Evolutionary conservation across 495 filamentous ascomycete species (phyloP), one percentile per base, ranked within the genome.

Genomic region (Penicillium bialowiezense): DNA sequence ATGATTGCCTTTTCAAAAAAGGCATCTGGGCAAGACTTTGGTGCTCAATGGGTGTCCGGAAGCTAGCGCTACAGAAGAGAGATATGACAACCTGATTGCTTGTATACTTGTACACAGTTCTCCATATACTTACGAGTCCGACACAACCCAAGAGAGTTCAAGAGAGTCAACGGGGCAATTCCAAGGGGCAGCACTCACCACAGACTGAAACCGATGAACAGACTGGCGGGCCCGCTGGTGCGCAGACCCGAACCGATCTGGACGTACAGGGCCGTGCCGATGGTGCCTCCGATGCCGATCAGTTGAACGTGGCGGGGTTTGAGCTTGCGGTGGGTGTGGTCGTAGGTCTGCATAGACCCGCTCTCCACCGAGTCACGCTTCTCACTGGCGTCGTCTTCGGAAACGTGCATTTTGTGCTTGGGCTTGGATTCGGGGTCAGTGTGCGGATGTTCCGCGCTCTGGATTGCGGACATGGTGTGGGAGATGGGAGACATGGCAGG

Each of bases 191-290:
- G 24, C 18, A 67, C 68, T 66, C n/a, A 68, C 60, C 63, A 66
- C 34, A 71, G 52, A 44, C 51, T 47, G 59, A 90, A 91, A 12
- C 86, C 89, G 28, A 93, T 63, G 56, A 92, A 89, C 49, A 92
- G 67, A 53, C 82, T 88, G 2, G 60, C 89, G 15, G 89, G 89
- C 0, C 89, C 89, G 34, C 88, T 89, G 26, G 87, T 72, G 18
- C 86, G 69, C 41, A 91, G 58, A 1, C 78, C 79, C 17, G 68
- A 71, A 14, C 88, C 89, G 44, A 93, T 90, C 52, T 85, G 80
- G 19, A 90, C 84, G 65, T 84, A 90, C 9, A 90, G 70, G 2
- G 79, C 87, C n/a, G 88, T 90, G n/a, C 88, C 87, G 59, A 90
- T 90, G 28, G 82, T 83, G 28, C 87, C 87, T 31, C 87, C 87